Evolutionary conservation across 1,139 yeast species (phyloP), one percentile per base, ranked within the genome.

Genomic region (Scheffersomyces stambukii): DNA sequence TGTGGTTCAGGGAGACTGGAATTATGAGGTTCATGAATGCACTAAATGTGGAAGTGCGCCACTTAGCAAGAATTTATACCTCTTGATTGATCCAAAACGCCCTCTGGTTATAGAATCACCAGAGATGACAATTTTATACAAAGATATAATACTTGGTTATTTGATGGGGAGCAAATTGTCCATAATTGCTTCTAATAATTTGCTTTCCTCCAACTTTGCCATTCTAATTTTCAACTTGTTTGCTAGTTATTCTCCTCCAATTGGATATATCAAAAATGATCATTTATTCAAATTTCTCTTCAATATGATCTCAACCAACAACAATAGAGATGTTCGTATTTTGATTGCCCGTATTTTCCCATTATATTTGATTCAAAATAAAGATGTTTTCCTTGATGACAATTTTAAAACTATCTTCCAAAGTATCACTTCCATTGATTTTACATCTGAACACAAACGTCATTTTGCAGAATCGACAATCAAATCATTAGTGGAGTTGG

Each of bases 391-490:
- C 1, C 64, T 70, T 8, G 40, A 38, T 15, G 29, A 26, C 14
- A 60, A 57, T 26, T 68, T 71, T 38, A 60, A 61, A 24, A 27
- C 38, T 1, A 57, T 71, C 7, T 56, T 68, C 27, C 54, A 50
- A 13, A 48, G 42, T 10, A 35, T 71, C 1, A 54, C 61, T n/a
- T 45, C 56, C 4, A 62, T 71, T 28, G 54, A 54, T 13, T 64
- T 64, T 29, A 45, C 53, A 18, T 38, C 40, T 19, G 50, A 52
- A 10, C 42, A 38, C 5, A 41, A 50, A 4, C 36, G 33, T 15
- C 68, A 75, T 43, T 52, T 80, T 25, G 77, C 75, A 6, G 94
- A 84, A 46, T 71, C 86, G 0, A 70, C 79, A 0, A 63, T 81
- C 3, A 57, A 67, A 42, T 67, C 81, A 0, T 70, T 83, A 61